These are phyloP conservation scores for Citeromyces siamensis DNA, from an alignment of 1,139 yeast species.

Conservation along the genomic window DNA sequence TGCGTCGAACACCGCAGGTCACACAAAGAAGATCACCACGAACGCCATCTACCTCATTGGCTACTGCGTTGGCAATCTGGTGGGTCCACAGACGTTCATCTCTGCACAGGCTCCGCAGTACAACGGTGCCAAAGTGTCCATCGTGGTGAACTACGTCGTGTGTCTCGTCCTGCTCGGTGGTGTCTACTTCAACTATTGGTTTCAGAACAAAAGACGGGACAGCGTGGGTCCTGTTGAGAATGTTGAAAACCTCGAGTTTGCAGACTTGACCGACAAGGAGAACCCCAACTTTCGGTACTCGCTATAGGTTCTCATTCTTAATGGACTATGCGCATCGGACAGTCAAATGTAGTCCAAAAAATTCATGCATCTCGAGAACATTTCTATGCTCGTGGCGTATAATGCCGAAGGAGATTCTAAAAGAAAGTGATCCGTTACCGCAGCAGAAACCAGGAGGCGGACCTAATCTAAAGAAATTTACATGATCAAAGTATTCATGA, in stretches of 20 bases:
- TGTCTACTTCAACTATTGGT: conserved; percentile 19
- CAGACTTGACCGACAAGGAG: conserved; percentile 56
- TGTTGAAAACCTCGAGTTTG: conserved; percentile 30
- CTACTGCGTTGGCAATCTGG: conserved; percentile 54
- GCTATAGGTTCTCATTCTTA: too few relatives aligned
- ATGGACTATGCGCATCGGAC: too few relatives aligned
- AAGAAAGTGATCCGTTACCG: too few relatives aligned
- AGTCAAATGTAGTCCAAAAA: too few relatives aligned
- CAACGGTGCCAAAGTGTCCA: conserved; percentile 32
- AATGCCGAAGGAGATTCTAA: too few relatives aligned
- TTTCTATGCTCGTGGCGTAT: too few relatives aligned
- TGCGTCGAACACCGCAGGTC: conserved; percentile 53
- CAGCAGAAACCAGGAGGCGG: too few relatives aligned
- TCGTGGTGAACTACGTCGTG: conserved; percentile 25
- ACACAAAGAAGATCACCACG: conserved; percentile 48
- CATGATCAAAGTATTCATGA: too few relatives aligned
- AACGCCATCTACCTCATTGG: conserved; percentile 49
- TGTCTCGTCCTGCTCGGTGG: conserved; percentile 15
- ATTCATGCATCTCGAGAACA: too few relatives aligned
- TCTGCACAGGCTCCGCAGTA: conserved; percentile 39
- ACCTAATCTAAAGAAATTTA: too few relatives aligned
- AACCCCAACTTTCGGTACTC: conserved; percentile 49
- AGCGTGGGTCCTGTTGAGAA: conserved; percentile 13
- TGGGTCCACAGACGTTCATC: conserved; percentile 62
- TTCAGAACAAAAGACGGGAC: conserved; percentile 23